phyloP scores from a whole-genome alignment of 805 yeast genomes.

The Saturnispora sekii region DNA sequence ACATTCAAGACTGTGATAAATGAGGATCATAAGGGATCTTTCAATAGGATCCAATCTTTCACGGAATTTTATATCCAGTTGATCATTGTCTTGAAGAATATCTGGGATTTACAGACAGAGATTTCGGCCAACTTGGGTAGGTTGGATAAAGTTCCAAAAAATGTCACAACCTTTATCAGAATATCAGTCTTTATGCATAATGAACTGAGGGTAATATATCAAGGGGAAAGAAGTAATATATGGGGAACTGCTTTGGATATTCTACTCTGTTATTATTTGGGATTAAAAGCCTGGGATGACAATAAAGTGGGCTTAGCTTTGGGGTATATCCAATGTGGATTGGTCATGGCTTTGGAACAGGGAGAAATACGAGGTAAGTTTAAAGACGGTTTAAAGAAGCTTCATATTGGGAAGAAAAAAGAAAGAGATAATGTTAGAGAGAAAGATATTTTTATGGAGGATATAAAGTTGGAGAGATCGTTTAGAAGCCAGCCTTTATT shows the following conservation, averaged over 20 bases:
- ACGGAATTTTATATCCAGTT: slow-evolving; percentile 17
- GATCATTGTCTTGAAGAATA: slow-evolving; percentile 18
- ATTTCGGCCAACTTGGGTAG: slow-evolving; percentile 17
- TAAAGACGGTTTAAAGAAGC: slow-evolving; percentile 10
- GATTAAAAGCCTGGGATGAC: slow-evolving; percentile 19
- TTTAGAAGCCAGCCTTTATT: slow-evolving; percentile 12
- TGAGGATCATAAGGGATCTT: slow-evolving; percentile 5
- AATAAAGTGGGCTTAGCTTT: slow-evolving; percentile 19
- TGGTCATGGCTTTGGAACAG: slow-evolving; percentile 20
- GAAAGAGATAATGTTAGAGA: slow-evolving; percentile 12
- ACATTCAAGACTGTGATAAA: slow-evolving; percentile 10
- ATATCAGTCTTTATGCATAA: slow-evolving; percentile 16
- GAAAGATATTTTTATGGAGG: slow-evolving; percentile 16
- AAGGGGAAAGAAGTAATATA: not conserved
- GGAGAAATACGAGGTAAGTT: slow-evolving; percentile 20
- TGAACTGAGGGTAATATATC: not conserved
- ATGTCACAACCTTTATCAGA: slow-evolving; percentile 14
- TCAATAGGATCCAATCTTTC: slow-evolving; percentile 13
- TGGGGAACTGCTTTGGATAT: slow-evolving; percentile 15
- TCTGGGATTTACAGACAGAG: slow-evolving; percentile 13
- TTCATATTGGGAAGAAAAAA: slow-evolving; percentile 4
- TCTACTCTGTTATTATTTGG: slow-evolving; percentile 19
- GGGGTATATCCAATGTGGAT: slow-evolving; percentile 20
- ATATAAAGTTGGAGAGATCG: slow-evolving; percentile 12
- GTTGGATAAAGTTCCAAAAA: slow-evolving; percentile 20